These are phyloP conservation scores for Termitomyces sp. DNA, from an alignment of 768 basidiomycete species.

Conservation along the genomic window DNA sequence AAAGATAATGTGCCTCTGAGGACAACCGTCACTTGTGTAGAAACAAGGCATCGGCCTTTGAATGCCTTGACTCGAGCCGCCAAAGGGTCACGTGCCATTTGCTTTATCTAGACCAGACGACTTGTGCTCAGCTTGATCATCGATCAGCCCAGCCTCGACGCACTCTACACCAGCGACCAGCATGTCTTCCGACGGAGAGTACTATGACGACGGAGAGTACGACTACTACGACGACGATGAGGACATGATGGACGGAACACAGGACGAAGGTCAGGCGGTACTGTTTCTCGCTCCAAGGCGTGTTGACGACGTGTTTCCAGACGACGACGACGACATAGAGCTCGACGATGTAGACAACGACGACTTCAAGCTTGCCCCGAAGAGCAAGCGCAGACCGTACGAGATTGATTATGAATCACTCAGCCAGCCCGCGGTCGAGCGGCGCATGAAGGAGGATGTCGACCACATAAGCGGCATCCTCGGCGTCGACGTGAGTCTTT, in stretches of 20 bases:
- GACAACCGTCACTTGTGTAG: too few relatives aligned
- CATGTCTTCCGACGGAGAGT: conserved; percentile 62
- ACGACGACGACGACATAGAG: conserved; percentile 42
- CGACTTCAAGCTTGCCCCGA: conserved; percentile 54
- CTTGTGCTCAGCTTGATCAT: not conserved
- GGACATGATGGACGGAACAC: conserved; percentile 62
- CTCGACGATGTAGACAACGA: conserved; percentile 54
- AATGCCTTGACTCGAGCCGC: too few relatives aligned
- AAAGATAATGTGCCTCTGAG: too few relatives aligned
- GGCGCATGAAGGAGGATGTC: conserved; percentile 69
- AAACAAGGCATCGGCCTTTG: too few relatives aligned
- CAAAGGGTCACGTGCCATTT: not conserved
- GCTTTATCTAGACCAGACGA: not conserved
- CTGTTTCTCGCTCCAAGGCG: conserved; percentile 21
- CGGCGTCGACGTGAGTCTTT: conserved; percentile 73
- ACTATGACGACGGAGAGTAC: conserved; percentile 66
- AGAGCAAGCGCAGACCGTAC: conserved; percentile 62
- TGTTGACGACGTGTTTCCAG: conserved; percentile 3
- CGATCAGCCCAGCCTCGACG: not conserved
- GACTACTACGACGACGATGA: conserved; percentile 61
- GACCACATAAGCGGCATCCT: conserved; percentile 87
- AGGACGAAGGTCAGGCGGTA: conserved; percentile 45
- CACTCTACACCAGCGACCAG: not conserved
- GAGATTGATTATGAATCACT: conserved; percentile 84
- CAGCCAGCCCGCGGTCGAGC: conserved; percentile 66